phyloP scores from a whole-genome alignment of 768 basidiomycete genomes.

The Leccinum subtestaceum region DNA sequence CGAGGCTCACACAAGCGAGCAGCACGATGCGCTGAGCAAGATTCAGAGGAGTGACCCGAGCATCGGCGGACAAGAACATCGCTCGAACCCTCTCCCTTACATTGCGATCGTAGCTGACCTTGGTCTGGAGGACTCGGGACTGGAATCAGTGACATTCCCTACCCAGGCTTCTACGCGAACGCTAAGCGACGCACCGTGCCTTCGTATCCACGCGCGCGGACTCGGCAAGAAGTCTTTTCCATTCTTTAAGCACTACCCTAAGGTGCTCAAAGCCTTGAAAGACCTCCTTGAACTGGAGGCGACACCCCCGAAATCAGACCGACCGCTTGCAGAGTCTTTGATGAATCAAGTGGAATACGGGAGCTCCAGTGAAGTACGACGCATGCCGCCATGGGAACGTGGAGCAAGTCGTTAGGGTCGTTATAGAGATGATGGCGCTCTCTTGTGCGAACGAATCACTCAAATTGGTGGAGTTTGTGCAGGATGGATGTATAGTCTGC shows the following conservation, averaged over 20 bases:
- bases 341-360: background rate
- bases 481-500: too few species aligned
- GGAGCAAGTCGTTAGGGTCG: background rate
- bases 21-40: background rate
- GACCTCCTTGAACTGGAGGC: background rate
- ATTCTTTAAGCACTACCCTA: background rate
- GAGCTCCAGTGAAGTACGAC: background rate
- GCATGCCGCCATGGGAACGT: background rate
- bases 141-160: background rate
- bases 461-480: background rate
- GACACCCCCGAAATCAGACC: background rate
- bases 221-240: background rate
- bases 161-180: background rate
- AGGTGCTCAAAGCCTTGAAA: background rate
- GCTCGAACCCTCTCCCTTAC: background rate
- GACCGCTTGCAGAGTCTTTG: background rate
- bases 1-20: background rate
- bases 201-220: background rate
- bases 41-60: background rate
- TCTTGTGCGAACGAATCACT: background rate
- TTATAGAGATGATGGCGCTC: background rate
- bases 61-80: background rate
- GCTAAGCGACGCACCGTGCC: background rate
- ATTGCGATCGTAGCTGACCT: background rate
- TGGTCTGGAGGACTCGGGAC: background rate